These are phyloP conservation scores for Globisporangium irregulare DNA, from an alignment of 352 stramenopile genomes.

Conservation along the genomic window DNA sequence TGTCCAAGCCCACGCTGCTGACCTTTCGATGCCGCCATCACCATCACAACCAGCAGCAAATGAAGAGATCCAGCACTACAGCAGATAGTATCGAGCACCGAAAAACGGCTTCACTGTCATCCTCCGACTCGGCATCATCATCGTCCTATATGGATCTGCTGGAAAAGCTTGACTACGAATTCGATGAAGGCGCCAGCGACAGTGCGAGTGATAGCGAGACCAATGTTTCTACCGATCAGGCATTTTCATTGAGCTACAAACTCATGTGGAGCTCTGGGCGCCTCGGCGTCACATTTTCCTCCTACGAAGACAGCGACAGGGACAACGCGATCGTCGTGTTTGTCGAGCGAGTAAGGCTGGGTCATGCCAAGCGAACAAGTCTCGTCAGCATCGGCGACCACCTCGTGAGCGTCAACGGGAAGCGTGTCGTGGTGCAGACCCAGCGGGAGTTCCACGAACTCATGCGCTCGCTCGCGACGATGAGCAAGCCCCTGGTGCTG, in stretches of 20 bases:
- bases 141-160: not conserved
- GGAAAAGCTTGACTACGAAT: not conserved
- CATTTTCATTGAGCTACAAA: slow-evolving; percentile 26
- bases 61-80: not conserved
- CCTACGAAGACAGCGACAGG: slow-evolving; percentile 33
- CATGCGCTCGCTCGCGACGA: slow-evolving; percentile 30
- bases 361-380: slow-evolving; percentile 31
- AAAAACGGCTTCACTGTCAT: slow-evolving; percentile 10
- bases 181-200: slow-evolving; percentile 10
- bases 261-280: slow-evolving; percentile 37
- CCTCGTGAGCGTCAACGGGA: slow-evolving; percentile 38
- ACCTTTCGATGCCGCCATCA: slow-evolving; percentile 24
- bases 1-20: slow-evolving; percentile 35
- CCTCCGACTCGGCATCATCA: not conserved
- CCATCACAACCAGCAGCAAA: not conserved
- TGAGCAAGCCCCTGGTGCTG: slow-evolving; percentile 33
- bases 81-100: slow-evolving; percentile 7
- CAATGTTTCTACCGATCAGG: not conserved
- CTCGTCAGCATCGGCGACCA: slow-evolving; percentile 38
- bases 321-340: slow-evolving; percentile 35
- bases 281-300: slow-evolving; percentile 44
- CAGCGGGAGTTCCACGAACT: slow-evolving; percentile 34
- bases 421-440: slow-evolving; percentile 22
- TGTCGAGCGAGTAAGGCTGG: slow-evolving; percentile 35
- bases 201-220: slow-evolving; percentile 19